Base-by-base conservation (phyloP, 148 eudicot genomes). In the Rheum nobile region DNA sequence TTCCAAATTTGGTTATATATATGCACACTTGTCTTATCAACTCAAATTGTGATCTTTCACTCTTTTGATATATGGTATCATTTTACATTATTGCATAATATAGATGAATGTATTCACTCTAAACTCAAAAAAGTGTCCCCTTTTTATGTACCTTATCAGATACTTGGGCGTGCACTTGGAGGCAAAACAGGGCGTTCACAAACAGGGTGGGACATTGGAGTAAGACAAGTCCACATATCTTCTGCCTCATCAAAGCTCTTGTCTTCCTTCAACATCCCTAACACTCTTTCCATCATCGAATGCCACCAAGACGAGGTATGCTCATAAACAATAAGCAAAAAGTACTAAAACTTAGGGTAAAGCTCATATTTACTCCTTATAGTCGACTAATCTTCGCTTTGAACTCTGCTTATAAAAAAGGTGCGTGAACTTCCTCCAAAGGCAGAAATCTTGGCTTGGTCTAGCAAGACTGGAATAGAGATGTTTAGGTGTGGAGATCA, bases 201-300 rank as follows among this genome's bases (percentile, higher is more conserved):
- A 16, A 71, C 96, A 1, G 96, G 98, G 0, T 94, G 98, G 98
- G 98, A 94, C 78, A 85, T 94, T 14, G 98, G 98, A 37, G 74
- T 91, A 0, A 81, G 82, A 22, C 84, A 80, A 3, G 24, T 94
- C 67, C 81, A 89, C 3, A 16, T 65, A 16, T 76, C 88, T 48
- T 47, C 82, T 14, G 78, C 88, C 10, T 79, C 95, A 11, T 76
- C 79, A 8, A 85, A 83, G 77, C 72, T 81, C 17, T 74, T 82
- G 1, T 31, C 92, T 14, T 75, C 77, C 68, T 76, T 83, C 70
- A 83, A 88, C 74, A 41, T 85, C 72, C 87, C 92, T 5, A 13
- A 73, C 17, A 46, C 54, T 72, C 89, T 92, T 26, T 76, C 88
- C 37, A 76, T 92, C 61, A 89, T 91, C 34, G 92, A 93, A 76